phyloP scores from a whole-genome alignment of 129 eudicot genomes.

The Chrysanthemum lavandulifolium region DNA sequence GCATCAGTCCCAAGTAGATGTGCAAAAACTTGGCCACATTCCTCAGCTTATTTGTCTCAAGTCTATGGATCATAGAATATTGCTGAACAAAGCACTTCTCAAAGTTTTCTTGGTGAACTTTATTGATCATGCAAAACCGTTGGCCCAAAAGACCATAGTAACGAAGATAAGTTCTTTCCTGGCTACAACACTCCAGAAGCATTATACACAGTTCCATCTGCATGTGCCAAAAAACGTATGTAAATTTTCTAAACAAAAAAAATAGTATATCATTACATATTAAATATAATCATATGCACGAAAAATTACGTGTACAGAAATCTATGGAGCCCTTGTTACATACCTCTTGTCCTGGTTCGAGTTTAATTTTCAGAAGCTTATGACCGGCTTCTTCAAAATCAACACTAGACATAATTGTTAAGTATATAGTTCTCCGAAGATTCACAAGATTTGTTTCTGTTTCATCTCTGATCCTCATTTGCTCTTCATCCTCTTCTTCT shows the following conservation, averaged over 20 bases:
- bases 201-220: conserved; percentile 95
- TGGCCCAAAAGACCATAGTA: conserved; percentile 97
- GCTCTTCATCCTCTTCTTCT: conserved; percentile 73
- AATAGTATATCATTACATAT: not conserved
- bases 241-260: not conserved
- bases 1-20: conserved; percentile 96
- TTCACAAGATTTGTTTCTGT: conserved; percentile 89
- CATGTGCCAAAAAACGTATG: conserved; percentile 1
- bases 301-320: not conserved
- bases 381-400: conserved; percentile 99
- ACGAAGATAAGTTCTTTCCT: conserved; percentile 89
- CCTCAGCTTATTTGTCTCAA: conserved; percentile 84
- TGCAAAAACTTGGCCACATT: conserved; percentile 95
- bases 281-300: not conserved
- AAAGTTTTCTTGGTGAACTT: conserved; percentile 82
- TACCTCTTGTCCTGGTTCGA: conserved; percentile 99
- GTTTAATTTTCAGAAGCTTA: conserved; percentile 74
- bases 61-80: conserved; percentile 95
- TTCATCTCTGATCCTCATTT: conserved; percentile 81
- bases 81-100: conserved; percentile 89
- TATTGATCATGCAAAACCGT: conserved; percentile 90
- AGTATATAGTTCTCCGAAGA: conserved; percentile 82
- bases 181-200: conserved; percentile 96
- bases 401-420: conserved; percentile 97
- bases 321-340: not conserved